Base-by-base conservation (phyloP, 192 early-diverging fungal species). In the Podila horticola region DNA sequence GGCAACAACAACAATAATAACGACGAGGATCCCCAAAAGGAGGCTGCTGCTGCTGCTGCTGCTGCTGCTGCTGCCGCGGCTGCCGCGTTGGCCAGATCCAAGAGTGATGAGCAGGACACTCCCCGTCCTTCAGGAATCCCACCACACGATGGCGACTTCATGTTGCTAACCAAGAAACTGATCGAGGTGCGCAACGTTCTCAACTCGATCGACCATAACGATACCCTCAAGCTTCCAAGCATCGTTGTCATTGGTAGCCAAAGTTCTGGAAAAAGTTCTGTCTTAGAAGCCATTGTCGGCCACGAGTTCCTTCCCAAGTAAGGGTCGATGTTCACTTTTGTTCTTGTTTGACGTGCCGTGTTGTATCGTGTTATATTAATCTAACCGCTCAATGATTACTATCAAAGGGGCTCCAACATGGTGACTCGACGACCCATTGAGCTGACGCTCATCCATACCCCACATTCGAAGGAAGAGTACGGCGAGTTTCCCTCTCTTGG, bases 131-230 rank as follows among this genome's bases (percentile, higher is more conserved):
- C 73, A 20, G 69, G 74, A 41, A 88, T 85, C 24, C 76, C 85
- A 17, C 86, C 85, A 12, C 91, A 92, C n/a, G 92, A 94, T 62
- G 88, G 94, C 50, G 90, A 95, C 68, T 89, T 96, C 33, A 93
- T 95, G 93, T 71, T 92, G 69, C 75, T 99, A 67, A 99, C 96
- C 15, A 96, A 95, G 74, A 96, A 94, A 83, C 83, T 99, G 51
- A 95, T 99, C 29, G 97, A 99, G 82, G 92, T 99, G 34, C 91
- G 97, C 62, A 97, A 94, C 73, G 92, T 97, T 41, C 88, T 99
- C 33, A 96, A 96, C 69, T 92, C 93, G 4, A 93, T 99, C 69
- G 88, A 94, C 67, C 90, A 87, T 66, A 90, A 91, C 57, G 88
- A 89, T 55, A 91, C 92, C 12, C 87, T 98, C 52, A 92, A 90